phyloP scores from a whole-genome alignment of 768 basidiomycete species.

The Russula griseocarnosa region DNA sequence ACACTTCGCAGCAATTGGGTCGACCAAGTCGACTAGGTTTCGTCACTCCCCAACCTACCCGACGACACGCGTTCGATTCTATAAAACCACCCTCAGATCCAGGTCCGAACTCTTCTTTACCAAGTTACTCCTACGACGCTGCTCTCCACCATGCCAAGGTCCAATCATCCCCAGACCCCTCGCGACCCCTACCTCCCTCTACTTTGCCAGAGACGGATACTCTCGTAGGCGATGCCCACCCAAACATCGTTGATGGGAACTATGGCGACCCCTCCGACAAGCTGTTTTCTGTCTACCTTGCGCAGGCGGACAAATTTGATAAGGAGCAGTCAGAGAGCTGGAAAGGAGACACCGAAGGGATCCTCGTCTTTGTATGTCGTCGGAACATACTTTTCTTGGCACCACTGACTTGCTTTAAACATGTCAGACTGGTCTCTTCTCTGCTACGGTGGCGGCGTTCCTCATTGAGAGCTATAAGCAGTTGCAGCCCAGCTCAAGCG shows the following conservation, averaged over 20 bases:
- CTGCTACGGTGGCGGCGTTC: slow-evolving; percentile 31
- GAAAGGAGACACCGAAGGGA: slow-evolving; percentile 29
- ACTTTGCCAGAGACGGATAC: background rate
- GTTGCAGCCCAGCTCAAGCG: slow-evolving; percentile 23
- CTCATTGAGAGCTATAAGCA: slow-evolving; percentile 29
- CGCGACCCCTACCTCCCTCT: background rate
- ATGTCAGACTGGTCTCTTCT: slow-evolving; percentile 32
- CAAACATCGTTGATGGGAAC: slow-evolving; percentile 9
- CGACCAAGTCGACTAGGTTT: background rate
- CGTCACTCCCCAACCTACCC: background rate
- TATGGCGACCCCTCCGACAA: slow-evolving; percentile 20
- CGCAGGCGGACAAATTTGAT: slow-evolving; percentile 24
- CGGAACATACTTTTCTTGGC: background rate
- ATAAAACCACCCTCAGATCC: background rate
- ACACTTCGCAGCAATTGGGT: background rate
- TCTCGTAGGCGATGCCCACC: background rate
- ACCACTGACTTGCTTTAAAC: background rate
- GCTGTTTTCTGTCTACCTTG: slow-evolving; percentile 26
- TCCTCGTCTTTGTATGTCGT: slow-evolving; percentile 28
- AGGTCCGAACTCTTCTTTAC: slow-evolving; percentile 7
- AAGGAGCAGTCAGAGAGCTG: slow-evolving; percentile 24
- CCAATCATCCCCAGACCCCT: background rate
- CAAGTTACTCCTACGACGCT: slow-evolving; percentile 18
- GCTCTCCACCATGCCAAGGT: background rate
- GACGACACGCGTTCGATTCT: background rate